Base-by-base conservation (phyloP, 1,139 yeast species). In the Wickerhamomyces sp. region DNA sequence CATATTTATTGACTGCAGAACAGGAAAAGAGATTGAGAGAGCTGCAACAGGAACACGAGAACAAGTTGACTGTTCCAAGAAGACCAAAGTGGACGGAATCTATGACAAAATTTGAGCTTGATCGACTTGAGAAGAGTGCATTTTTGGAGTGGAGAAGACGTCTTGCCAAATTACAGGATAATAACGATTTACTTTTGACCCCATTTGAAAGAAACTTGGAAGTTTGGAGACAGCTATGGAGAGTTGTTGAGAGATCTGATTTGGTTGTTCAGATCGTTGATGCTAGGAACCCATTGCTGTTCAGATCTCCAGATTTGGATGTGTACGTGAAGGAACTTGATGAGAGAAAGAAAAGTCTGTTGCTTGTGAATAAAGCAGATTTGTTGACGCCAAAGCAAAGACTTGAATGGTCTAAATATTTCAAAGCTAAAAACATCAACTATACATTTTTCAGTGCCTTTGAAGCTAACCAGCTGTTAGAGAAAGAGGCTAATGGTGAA, bases 211-310 rank as follows among this genome's bases (percentile, higher is more conserved):
- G 98, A 62, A 93, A 93, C 57, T 70, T 93, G 48, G 96, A 91
- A 66, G 97, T 93, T 41, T 93, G 99, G 99, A 79, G 93, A 58
- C 99, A 93, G 62, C 67, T 93, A 48, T 93, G 99, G 99, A 74
- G 99, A 63, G 99, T 93, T 34, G 87, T 89, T 14, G 99, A 93
- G 59, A 75, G 98, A 55, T 84, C 93, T 32, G 96, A 91, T 60
- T 70, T 93, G 51, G 77, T 93, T 31, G 97, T 93, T 5, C 99
- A 93, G 58, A 93, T 93, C 65, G 98, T 91, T 22, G 99, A 93
- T 65, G 97, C 97, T 8, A 73, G 99, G 62, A 88, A 86, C 55
- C 98, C 99, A 4, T 64, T 89, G 40, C 70, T 88, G 44, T 93
- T 87, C 66, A 73, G 97, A 57, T 88, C 96, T 2, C 75, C 77